These are phyloP conservation scores for Pichia cabralensis DNA, from an alignment of 805 yeast species.

Conservation along the genomic window DNA sequence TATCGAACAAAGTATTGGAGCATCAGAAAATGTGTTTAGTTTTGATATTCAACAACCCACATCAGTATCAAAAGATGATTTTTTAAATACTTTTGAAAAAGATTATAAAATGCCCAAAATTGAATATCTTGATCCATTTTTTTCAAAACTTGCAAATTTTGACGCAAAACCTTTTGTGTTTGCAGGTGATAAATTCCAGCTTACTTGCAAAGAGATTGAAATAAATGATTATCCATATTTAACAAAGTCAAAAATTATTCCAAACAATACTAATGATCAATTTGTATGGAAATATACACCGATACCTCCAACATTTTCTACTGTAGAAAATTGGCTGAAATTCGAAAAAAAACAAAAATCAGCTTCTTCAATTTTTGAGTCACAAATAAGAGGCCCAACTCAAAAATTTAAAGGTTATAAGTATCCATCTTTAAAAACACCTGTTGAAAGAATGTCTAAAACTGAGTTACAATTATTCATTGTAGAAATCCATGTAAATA, in stretches of 20 bases:
- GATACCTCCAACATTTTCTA: conserved; percentile 38
- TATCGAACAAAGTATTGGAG: too few species aligned
- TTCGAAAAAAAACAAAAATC: conserved; percentile 8
- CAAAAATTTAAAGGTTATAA: conserved; percentile 32
- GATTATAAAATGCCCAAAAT: conserved; percentile 37
- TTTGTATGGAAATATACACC: conserved; percentile 10
- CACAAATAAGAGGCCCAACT: conserved; percentile 45
- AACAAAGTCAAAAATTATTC: neutral
- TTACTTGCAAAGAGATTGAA: conserved; percentile 31
- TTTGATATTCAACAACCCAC: conserved; percentile 14
- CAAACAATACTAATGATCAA: neutral
- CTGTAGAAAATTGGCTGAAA: conserved; percentile 29
- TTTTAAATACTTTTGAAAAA: conserved; percentile 28
- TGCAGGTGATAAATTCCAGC: conserved; percentile 54
- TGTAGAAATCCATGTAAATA: conserved; percentile 59
- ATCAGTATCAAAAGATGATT: conserved; percentile 9
- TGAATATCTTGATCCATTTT: conserved; percentile 56
- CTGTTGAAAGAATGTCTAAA: conserved; percentile 27
- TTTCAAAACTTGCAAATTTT: conserved; percentile 41
- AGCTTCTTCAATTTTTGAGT: conserved; percentile 19
- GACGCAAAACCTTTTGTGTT: conserved; percentile 46
- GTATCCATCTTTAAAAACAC: conserved; percentile 23
- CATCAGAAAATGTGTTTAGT: neutral
- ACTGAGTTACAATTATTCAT: conserved; percentile 46
- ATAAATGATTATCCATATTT: conserved; percentile 14